Conservation (phyloP, 352 stramenopile species). For the Stephanocyclus meneghinianus region DNA sequence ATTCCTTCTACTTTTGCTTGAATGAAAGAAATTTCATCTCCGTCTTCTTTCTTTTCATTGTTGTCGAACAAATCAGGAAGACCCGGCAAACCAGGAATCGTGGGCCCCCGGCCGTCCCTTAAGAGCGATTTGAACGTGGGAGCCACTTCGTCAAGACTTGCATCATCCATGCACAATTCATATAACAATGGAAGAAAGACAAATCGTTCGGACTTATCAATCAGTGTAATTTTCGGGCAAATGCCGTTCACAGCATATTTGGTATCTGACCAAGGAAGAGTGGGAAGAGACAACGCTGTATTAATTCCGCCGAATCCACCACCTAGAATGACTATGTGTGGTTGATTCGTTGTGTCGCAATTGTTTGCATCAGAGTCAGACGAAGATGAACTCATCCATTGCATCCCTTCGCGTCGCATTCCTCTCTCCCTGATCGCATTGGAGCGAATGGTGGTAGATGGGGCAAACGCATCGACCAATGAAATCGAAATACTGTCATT, state of each 20-base stretch:
- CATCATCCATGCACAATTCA: conserved; percentile 53
- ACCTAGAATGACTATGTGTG: conserved; percentile 50
- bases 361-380: not conserved
- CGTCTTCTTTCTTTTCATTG: not conserved
- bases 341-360: conserved; percentile 1
- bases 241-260: conserved; percentile 2
- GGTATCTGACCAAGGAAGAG: conserved; percentile 30
- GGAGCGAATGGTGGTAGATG: not conserved
- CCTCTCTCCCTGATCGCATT: not conserved
- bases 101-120: not conserved
- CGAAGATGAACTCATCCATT: not conserved
- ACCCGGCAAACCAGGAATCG: not conserved
- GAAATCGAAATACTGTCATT: not conserved
- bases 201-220: conserved; percentile 58
- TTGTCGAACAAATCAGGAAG: not conserved
- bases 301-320: conserved; percentile 61
- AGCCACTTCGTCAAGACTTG: conserved; percentile 52
- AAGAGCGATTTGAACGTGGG: conserved; percentile 55
- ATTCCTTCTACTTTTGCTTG: conserved; percentile 42
- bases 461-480: not conserved
- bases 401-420: not conserved
- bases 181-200: conserved; percentile 61
- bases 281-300: conserved; percentile 41
- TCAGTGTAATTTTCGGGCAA: conserved; percentile 46
- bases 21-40: conserved; percentile 36